Evolutionary conservation across 1,139 yeast genomes (phyloP).

Genomic region (Hyphopichia khmerensis): DNA sequence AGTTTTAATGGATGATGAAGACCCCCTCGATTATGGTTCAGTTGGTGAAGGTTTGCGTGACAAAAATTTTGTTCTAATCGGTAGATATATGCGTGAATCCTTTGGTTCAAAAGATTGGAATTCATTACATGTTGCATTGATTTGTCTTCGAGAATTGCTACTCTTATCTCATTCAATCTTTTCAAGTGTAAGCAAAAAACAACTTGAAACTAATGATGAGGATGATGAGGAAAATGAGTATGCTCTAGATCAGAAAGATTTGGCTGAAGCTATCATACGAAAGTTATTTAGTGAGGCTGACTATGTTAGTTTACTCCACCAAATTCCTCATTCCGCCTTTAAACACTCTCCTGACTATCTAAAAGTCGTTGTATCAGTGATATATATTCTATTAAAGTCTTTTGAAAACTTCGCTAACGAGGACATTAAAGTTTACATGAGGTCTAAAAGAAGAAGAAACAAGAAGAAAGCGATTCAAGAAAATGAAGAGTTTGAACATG

Average conservation of each 20-base stretch:
- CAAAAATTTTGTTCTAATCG: slow-evolving; percentile 59
- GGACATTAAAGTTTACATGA: slow-evolving; percentile 56
- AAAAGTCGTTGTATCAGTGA: slow-evolving; percentile 61
- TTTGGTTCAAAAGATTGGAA: slow-evolving; percentile 52
- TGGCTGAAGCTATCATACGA: slow-evolving; percentile 48
- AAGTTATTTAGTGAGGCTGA: slow-evolving; percentile 63
- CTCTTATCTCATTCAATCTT: slow-evolving; percentile 54
- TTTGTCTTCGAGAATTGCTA: slow-evolving; percentile 66
- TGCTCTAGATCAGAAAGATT: slow-evolving; percentile 30
- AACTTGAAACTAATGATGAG: slow-evolving; percentile 16
- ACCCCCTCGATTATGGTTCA: slow-evolving; percentile 50
- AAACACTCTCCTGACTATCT: slow-evolving; percentile 67
- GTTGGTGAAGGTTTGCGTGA: slow-evolving; percentile 70
- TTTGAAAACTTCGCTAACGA: slow-evolving; percentile 67
- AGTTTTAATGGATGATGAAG: slow-evolving; percentile 14
- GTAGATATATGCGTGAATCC: slow-evolving; percentile 56
- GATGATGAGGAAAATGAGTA: slow-evolving; percentile 28
- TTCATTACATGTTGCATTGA: slow-evolving; percentile 68
- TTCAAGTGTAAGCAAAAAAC: slow-evolving; percentile 31
- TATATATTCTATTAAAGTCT: slow-evolving; percentile 64
- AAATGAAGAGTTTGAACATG: slow-evolving; percentile 10
- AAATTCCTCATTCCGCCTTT: slow-evolving; percentile 64
- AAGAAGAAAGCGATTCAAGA: slow-evolving; percentile 17
- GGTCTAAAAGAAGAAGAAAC: slow-evolving; percentile 40
- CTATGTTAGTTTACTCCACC: slow-evolving; percentile 57